phyloP scores from a whole-genome alignment of 257 asterid genomes.

The Solanum tarijense region DNA sequence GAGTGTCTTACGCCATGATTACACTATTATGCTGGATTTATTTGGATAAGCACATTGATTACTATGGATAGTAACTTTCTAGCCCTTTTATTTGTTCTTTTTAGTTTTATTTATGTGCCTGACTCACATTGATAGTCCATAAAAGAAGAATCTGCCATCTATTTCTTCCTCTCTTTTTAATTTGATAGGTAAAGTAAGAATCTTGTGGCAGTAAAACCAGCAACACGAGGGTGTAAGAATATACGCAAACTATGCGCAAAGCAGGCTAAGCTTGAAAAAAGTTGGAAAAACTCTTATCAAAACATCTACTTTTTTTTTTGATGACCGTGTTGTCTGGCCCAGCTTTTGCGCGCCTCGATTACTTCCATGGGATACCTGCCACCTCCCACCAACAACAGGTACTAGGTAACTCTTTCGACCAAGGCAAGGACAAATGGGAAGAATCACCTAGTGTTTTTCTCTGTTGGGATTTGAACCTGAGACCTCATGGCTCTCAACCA shows the following conservation, averaged over 20 bases:
- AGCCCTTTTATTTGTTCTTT: background rate
- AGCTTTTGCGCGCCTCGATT: background rate
- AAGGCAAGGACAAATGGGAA: background rate
- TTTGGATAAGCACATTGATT: background rate
- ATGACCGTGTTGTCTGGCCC: background rate
- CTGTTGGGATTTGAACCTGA: background rate
- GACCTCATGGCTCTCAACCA: background rate
- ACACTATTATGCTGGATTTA: background rate
- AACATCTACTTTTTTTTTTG: background rate
- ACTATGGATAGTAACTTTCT: background rate
- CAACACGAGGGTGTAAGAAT: background rate
- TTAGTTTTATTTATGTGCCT: background rate
- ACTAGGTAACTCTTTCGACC: background rate
- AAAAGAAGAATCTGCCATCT: background rate
- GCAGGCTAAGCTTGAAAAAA: background rate
- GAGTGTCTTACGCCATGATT: background rate
- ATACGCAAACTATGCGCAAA: background rate
- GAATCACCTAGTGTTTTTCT: background rate
- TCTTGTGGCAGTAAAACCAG: background rate
- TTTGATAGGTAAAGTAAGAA: background rate
- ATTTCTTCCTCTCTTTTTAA: background rate
- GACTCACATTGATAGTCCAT: background rate
- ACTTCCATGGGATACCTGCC: background rate
- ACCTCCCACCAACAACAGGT: background rate
- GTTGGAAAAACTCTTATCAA: background rate